Percentiles rank a stretch among this genome's conserved stretches.
Conservation (phyloP, 345 rosid species). For the Fremontodendron californicum region DNA sequence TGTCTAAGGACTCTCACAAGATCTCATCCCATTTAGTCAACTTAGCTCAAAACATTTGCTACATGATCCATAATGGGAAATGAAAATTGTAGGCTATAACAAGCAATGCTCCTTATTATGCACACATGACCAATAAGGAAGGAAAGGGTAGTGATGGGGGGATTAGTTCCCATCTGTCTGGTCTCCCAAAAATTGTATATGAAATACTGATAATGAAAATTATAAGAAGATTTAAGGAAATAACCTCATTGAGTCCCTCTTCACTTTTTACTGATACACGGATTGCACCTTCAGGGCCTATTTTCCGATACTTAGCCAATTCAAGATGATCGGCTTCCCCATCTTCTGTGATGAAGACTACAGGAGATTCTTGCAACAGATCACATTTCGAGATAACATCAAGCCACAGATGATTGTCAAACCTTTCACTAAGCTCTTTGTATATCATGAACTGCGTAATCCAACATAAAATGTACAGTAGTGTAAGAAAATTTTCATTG, state of each 20-base stretch:
- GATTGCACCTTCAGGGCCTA: slow-evolving; percentile 70
- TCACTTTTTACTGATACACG: slow-evolving; percentile 64
- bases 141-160: neutral
- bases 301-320: slow-evolving; percentile 49
- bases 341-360: slow-evolving; percentile 55
- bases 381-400: slow-evolving; percentile 91
- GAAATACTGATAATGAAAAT: neutral
- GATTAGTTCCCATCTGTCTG: neutral
- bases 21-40: neutral
- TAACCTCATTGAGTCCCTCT: slow-evolving; percentile 69
- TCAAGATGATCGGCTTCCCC: slow-evolving; percentile 40
- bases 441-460: slow-evolving; percentile 65
- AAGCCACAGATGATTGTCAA: slow-evolving; percentile 65
- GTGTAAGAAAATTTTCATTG: neutral
- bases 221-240: neutral
- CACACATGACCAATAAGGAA: neutral
- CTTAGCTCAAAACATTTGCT: neutral
- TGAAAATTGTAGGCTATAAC: neutral
- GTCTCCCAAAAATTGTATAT: neutral
- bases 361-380: slow-evolving; percentile 56
- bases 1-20: neutral
- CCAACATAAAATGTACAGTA: neutral
- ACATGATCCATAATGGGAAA: neutral
- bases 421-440: slow-evolving; percentile 76
- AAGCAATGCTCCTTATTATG: neutral